These are phyloP conservation scores for Fusarium phyllophilum DNA, from an alignment of 2,329 filamentous ascomycete species.

Conservation along the genomic window DNA sequence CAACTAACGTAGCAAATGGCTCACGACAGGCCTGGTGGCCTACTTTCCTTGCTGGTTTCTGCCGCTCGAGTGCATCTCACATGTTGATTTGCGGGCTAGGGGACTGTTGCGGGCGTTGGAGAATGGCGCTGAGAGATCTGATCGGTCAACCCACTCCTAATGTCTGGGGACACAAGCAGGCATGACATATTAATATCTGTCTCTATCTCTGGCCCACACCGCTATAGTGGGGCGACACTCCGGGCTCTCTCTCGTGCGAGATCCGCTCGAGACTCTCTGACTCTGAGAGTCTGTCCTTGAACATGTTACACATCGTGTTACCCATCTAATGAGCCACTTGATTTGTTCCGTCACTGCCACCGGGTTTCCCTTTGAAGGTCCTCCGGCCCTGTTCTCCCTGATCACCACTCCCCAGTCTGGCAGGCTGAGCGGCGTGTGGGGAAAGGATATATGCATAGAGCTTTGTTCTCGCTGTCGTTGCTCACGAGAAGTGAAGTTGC, in stretches of 20 bases:
- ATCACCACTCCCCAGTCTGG: neutral
- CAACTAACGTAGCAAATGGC: constrained; percentile 2
- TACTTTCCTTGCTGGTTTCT: constrained; percentile 27
- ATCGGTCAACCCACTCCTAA: constrained; percentile 41
- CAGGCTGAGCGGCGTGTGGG: constrained; percentile 20
- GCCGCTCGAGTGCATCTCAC: constrained; percentile 18
- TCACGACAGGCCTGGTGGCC: constrained; percentile 15
- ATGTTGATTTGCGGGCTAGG: constrained; percentile 34
- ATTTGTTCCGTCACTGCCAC: constrained; percentile 12
- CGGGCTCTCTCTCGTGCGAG: constrained; percentile 21
- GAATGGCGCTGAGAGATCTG: constrained; percentile 38
- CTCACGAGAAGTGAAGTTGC: neutral
- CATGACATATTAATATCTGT: constrained; percentile 47
- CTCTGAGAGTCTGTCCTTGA: neutral
- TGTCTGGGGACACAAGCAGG: constrained; percentile 25
- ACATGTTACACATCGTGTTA: constrained; percentile 20
- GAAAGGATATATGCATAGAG: constrained; percentile 14
- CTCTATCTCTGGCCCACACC: constrained; percentile 44
- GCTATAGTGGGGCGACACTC: constrained; percentile 36
- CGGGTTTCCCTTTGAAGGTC: constrained; percentile 29
- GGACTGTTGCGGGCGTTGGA: constrained; percentile 38
- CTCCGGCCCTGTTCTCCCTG: constrained; percentile 18
- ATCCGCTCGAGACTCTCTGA: constrained; percentile 13
- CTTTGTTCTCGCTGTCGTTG: constrained; percentile 15
- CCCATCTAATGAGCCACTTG: neutral